Evolutionary conservation across 495 filamentous ascomycete species (phyloP).

Genomic region (Neurospora cerealis): DNA sequence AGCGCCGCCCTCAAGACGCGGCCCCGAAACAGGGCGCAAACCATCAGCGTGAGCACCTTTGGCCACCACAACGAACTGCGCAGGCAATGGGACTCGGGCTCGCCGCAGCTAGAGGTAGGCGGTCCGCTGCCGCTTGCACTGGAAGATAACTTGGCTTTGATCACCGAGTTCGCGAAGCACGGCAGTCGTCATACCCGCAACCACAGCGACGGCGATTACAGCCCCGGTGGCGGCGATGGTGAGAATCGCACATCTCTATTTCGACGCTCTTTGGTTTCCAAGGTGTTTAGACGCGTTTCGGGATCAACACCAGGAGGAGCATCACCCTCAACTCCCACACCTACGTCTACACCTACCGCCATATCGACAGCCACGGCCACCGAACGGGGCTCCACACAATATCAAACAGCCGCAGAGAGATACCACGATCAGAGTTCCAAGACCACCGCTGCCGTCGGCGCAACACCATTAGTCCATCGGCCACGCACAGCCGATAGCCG

Average conservation of each 20-base stretch:
- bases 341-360: background rate
- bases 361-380: background rate
- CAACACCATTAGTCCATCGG: background rate
- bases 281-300: slow-evolving; percentile 1
- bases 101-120: background rate
- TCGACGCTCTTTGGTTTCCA: slow-evolving; percentile 9
- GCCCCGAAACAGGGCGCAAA: background rate
- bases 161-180: background rate
- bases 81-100: background rate
- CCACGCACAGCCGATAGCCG: background rate
- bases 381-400: background rate
- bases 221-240: background rate
- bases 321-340: background rate
- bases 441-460: background rate
- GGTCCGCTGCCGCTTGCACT: background rate
- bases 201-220: background rate
- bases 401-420: background rate
- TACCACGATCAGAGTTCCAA: background rate
- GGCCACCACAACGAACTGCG: background rate
- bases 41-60: background rate
- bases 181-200: background rate
- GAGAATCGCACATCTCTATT: background rate
- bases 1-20: background rate
- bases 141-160: background rate
- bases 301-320: background rate